Base-by-base conservation (phyloP, 2,329 filamentous ascomycete genomes). In the Botrytis sinoallii region DNA sequence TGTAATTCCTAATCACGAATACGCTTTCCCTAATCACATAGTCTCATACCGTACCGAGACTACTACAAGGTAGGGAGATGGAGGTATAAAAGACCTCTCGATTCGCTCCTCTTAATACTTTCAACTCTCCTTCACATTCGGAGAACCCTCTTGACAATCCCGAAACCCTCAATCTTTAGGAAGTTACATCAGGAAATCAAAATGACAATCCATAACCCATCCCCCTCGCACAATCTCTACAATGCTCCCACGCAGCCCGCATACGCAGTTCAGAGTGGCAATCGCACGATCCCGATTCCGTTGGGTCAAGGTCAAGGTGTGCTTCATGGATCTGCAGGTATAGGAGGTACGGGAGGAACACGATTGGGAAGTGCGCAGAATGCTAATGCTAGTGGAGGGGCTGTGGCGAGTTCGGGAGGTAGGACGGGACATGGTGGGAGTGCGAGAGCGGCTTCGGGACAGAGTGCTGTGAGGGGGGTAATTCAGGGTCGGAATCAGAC, bases 231-330 rank as follows among this genome's bases (percentile, higher is more conserved):
- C 0, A 22, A 35, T 38, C 38, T 60, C 57, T 60, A 60, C 9
- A 60, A 60, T 60, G 29, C 32, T 2, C 57, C 57, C 0, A 60
- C 57, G 3, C 18, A 60, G 6, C 29, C 20, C 9, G 7, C 4
- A 38, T 38, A 32, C 16, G 9, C 18, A 22, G 2, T 22, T 22
- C 32, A 35, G 9, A 60, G 32, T 59, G 32, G 29, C 12, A 25
- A 48, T 59, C 44, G 44, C 16, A 48, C 44, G 20, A 22, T 60
- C 4, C 32, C 46, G 20, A 10, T 60, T 4, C 20, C 18, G 3
- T 22, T 35, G 9, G 1, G 1, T 59, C 55, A 32, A 1, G n/a
- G 0, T 20, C 55, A 59, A 10, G 14, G 14, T 1, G 0, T 0
- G 5, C 16, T 35, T 10, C 16, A 35, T 20, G 16, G 1, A 35